Evolutionary conservation across 805 yeast species (phyloP).

Genomic region (Yamadazyma insecticola): DNA sequence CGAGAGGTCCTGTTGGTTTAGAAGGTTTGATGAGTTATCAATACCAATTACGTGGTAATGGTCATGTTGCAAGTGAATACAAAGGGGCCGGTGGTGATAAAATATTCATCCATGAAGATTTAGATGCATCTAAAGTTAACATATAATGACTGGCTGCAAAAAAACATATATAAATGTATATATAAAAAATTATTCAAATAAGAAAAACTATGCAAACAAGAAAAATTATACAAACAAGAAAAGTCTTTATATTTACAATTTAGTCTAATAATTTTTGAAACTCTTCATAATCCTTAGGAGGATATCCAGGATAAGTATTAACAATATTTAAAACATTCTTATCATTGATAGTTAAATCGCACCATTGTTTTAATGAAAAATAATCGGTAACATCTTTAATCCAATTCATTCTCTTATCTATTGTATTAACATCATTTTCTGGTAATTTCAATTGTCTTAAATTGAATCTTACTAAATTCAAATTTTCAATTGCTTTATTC

Average conservation of each 20-base stretch:
- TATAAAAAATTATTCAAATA: background rate
- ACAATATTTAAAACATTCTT: conserved; percentile 38
- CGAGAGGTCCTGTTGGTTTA: conserved; percentile 97
- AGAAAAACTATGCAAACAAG: background rate
- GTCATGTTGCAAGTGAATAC: conserved; percentile 90
- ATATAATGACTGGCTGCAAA: no score
- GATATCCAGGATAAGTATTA: conserved; percentile 45
- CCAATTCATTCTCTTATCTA: conserved; percentile 67
- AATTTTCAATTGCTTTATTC: conserved; percentile 55
- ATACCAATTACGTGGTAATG: conserved; percentile 86
- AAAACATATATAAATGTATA: background rate
- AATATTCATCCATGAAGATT: conserved; percentile 68
- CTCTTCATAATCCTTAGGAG: conserved; percentile 28
- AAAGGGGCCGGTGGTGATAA: conserved; percentile 87
- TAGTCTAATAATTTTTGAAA: conserved; percentile 14
- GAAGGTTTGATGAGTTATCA: conserved; percentile 97
- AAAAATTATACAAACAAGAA: background rate
- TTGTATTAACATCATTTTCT: conserved; percentile 45
- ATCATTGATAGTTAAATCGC: conserved; percentile 33
- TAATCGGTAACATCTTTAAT: conserved; percentile 61
- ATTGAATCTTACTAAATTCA: conserved; percentile 50
- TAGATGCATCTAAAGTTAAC: conserved; percentile 1
- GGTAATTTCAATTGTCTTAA: conserved; percentile 41
- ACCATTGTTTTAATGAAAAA: conserved; percentile 57
- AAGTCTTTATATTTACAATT: no score